Evolutionary conservation across 352 stramenopile genomes (phyloP).

Genomic region (Blastocystis sp.): DNA sequence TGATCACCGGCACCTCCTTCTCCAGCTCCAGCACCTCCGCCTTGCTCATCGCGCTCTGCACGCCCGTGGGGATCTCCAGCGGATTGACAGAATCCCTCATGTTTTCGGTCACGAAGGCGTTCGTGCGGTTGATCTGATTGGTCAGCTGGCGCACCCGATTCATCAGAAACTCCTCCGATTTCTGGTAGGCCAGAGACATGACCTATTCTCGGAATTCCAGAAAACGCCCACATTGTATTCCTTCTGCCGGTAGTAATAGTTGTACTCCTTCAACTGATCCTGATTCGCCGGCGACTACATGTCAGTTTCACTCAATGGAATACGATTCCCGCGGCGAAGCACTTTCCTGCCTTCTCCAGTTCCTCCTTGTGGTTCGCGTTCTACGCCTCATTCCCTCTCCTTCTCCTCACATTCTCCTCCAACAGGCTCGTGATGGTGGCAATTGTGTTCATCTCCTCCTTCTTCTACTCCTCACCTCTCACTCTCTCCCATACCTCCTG

Average conservation of each 20-base stretch:
- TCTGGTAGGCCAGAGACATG: slow-evolving; percentile 18
- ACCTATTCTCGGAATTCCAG: not conserved
- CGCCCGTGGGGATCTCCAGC: not conserved
- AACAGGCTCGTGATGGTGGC: too few species aligned
- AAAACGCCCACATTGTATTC: slow-evolving; percentile 16
- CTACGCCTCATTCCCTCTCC: not conserved
- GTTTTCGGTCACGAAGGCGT: slow-evolving; percentile 3
- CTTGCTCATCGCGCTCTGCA: not conserved
- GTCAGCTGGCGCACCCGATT: slow-evolving; percentile 49
- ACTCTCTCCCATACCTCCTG: not conserved
- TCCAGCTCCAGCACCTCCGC: slow-evolving; percentile 35
- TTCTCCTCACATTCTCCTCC: too few species aligned
- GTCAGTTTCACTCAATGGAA: not conserved
- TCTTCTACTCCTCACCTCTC: too few species aligned
- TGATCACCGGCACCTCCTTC: slow-evolving; percentile 13
- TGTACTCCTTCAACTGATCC: slow-evolving; percentile 12
- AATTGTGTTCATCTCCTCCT: too few species aligned
- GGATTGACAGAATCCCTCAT: not conserved
- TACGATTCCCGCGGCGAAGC: not conserved
- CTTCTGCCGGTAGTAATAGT: slow-evolving; percentile 52
- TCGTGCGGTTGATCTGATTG: slow-evolving; percentile 33
- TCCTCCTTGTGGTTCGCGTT: slow-evolving; percentile 26
- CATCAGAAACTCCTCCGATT: slow-evolving; percentile 66
- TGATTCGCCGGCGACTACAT: not conserved
- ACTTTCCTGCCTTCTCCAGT: not conserved